Evolutionary conservation across 768 basidiomycete genomes (phyloP), one percentile per base, ranked within the genome.

Genomic region (Tylopilus rubrobrunneus): DNA sequence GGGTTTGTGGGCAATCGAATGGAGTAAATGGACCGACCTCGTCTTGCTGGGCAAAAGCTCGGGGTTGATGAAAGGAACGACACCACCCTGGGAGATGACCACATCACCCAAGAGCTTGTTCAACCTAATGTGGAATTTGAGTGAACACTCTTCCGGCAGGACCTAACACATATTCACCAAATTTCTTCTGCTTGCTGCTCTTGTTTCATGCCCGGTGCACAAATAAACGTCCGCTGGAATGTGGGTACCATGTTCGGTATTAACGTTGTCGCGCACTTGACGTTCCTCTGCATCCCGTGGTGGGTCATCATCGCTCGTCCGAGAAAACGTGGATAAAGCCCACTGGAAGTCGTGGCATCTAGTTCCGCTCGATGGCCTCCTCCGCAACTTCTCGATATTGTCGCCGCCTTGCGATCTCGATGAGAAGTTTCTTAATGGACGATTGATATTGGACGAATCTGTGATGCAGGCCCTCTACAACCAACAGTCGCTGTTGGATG

Each of bases 181-280:
- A n/a, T n/a, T n/a, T n/a, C n/a, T n/a, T n/a, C n/a, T n/a, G n/a
- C n/a, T n/a, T n/a, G n/a, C n/a, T n/a, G n/a, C n/a, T n/a, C n/a
- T n/a, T n/a, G n/a, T n/a, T n/a, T n/a, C n/a, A n/a, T n/a, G n/a
- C 58, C 80, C 81, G 49, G 91, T 83, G 55, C 80, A 88, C 15
- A 91, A 71, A 64, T 90, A 92, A 39, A 93, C 77, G 59, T 93
- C 91, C 58, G 84, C 80, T 1, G 90, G 90, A 2, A 93, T 77
- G 65, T 86, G 80, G 12, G 76, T 76, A 0, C 89, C 90, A 47
- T 92, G 83, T 44, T 85, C 84, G 4, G 75, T 74, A 56, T 89
- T 89, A 68, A 93, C 92, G 33, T 76, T 78, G 44, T 78, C 77
- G 36, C 91, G 80, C 12, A 80, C 67, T 52, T 76, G 74, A 21